Evolutionary conservation across 371 early-diverging fungal species (phyloP), one percentile per base, ranked within the genome.

Genomic region (Circinella umbellata): DNA sequence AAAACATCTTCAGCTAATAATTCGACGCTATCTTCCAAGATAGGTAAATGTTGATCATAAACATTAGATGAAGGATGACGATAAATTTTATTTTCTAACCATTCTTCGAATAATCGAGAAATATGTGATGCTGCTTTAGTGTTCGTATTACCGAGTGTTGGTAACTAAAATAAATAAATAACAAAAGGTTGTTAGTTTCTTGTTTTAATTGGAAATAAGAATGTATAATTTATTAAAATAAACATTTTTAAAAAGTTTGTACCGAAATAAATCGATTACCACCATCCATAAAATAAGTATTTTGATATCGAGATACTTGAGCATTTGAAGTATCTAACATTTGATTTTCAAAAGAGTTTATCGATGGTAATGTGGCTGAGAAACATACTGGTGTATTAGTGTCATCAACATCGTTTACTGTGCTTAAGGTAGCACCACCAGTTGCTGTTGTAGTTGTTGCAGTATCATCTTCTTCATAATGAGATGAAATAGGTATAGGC

Each of bases 271-370:
- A 79, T 42, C 76, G 61, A 42, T 70, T 69, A 11, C 74, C 76
- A 34, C 79, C 79, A 64, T 79, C 79, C 68, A 79, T 73, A 59
- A 79, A 79, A 54, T 79, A 79, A 7, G 76, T 79, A 57, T 74
- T 76, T 49, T 69, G 71, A 18, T 66, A 59, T 36, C 67, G 67
- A 54, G 67, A 66, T 55, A 59, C 46, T 57, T 54, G 68, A 39
- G 68, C 48, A 38, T 60, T 54, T 18, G 37, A 55, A 14, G 46
- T 48, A 14, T 66, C 59, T 1, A 39, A 8, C 68, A 68, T 68
- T 68, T 68, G 46, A 3, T 68, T 18, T 51, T 68, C 61, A 53
- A 68, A 68, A 36, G 17, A 20, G 8, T 10, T 10, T 4, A 66
- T 66, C 35, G 27, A 36, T 11, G 42, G n/a, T 9, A 18, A 34